Conservation (phyloP, 352 stramenopile species). For the Thalassiosira livingstoniorum region DNA sequence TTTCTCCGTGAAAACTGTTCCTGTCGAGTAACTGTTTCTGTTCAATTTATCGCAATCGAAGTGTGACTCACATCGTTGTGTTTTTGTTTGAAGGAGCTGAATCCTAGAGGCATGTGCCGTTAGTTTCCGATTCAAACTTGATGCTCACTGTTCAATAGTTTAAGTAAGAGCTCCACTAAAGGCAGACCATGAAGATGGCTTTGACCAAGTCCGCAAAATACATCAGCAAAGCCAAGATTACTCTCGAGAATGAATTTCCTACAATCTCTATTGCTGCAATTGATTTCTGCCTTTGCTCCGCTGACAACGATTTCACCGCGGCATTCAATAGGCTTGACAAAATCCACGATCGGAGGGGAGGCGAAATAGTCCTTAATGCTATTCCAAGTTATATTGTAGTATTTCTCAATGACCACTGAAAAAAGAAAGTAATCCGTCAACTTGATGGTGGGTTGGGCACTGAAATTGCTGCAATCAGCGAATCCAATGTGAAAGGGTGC, state of each 20-base stretch:
- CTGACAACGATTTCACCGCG: constrained; percentile 9
- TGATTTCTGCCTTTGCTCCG: neutral
- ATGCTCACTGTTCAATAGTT: no score
- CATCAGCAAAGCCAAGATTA: constrained; percentile 4
- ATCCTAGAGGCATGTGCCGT: no score
- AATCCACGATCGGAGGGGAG: neutral
- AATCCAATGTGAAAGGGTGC: neutral
- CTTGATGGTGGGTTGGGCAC: neutral
- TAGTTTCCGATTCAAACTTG: no score
- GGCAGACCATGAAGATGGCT: no score
- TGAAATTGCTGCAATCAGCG: neutral
- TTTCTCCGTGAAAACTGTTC: no score
- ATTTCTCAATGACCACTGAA: neutral
- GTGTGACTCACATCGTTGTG: no score
- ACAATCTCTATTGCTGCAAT: constrained; percentile 22
- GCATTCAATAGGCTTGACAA: neutral
- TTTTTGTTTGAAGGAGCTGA: no score
- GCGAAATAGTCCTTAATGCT: neutral
- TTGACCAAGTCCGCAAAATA: no score
- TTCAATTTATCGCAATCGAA: no score
- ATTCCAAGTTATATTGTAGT: neutral
- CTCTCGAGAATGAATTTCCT: constrained; percentile 27
- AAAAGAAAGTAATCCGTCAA: neutral
- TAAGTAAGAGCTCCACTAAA: no score
- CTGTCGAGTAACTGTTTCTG: no score